These are phyloP conservation scores for Fusarium aywerte DNA, from an alignment of 2,329 filamentous ascomycete genomes.

Conservation along the genomic window DNA sequence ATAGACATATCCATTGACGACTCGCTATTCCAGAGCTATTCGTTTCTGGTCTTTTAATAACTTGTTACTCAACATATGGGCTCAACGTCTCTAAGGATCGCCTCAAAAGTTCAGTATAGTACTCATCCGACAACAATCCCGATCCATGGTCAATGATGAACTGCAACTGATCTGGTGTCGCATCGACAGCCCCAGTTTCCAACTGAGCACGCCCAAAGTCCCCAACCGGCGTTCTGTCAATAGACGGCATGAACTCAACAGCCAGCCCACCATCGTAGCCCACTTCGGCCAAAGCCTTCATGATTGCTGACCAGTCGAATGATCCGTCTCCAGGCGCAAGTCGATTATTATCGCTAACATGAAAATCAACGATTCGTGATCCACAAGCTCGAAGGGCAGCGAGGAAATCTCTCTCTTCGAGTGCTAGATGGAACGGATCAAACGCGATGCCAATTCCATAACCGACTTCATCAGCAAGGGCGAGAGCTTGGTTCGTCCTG, in stretches of 20 bases:
- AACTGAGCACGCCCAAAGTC: constrained; percentile 25
- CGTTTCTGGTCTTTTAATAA: neutral
- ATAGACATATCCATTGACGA: too few relatives aligned
- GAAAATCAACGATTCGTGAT: constrained; percentile 30
- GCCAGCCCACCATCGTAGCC: constrained; percentile 27
- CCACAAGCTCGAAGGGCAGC: constrained; percentile 21
- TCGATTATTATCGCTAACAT: constrained; percentile 30
- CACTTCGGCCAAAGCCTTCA: constrained; percentile 9
- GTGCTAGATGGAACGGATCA: constrained; percentile 33
- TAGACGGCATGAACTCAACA: constrained; percentile 37
- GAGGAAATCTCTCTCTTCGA: constrained; percentile 34
- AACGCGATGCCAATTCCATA: constrained; percentile 25
- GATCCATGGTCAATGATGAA: constrained; percentile 39
- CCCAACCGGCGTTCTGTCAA: constrained; percentile 30
- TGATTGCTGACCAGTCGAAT: constrained; percentile 32
- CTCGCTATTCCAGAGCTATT: too few relatives aligned
- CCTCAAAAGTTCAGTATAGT: constrained; percentile 23
- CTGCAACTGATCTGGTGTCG: constrained; percentile 26
- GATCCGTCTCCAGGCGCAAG: constrained; percentile 33
- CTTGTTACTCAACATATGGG: neutral
- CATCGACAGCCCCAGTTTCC: constrained; percentile 12
- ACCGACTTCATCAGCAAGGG: constrained; percentile 33
- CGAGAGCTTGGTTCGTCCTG: constrained; percentile 31
- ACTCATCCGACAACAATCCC: constrained; percentile 18
- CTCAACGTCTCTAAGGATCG: constrained; percentile 22